phyloP scores from a whole-genome alignment of 1,139 yeast genomes.

The Blastobotrys indianensis region DNA sequence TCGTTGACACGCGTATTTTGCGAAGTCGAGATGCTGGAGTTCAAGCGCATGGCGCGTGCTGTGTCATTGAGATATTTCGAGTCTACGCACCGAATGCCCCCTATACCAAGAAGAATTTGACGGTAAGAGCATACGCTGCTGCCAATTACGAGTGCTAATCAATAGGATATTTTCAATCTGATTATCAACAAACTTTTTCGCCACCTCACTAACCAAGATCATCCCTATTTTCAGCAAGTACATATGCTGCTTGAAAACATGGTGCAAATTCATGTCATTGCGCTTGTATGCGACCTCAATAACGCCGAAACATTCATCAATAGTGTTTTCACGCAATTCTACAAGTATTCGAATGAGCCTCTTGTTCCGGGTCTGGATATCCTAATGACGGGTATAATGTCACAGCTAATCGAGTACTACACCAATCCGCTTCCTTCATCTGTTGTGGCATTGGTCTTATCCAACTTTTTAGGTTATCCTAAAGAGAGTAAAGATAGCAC shows the following conservation, averaged over 20 bases:
- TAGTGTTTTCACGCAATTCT: slow-evolving; percentile 56
- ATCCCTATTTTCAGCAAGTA: slow-evolving; percentile 62
- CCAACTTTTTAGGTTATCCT: slow-evolving; percentile 40
- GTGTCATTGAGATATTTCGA: slow-evolving; percentile 69
- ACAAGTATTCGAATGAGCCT: slow-evolving; percentile 41
- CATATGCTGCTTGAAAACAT: slow-evolving; percentile 61
- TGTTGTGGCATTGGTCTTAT: slow-evolving; percentile 57
- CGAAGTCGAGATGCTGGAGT: slow-evolving; percentile 63
- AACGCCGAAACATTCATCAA: slow-evolving; percentile 53
- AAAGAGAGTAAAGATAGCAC: slow-evolving; percentile 33
- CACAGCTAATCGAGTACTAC: slow-evolving; percentile 67
- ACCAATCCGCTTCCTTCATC: slow-evolving; percentile 59
- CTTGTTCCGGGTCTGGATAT: slow-evolving; percentile 41
- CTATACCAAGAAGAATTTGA: slow-evolving; percentile 56
- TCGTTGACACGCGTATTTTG: slow-evolving; percentile 54
- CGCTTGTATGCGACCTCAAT: slow-evolving; percentile 70
- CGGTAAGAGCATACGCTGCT: slow-evolving; percentile 33
- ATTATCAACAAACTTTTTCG: slow-evolving; percentile 56
- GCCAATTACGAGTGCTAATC: slow-evolving; percentile 1
- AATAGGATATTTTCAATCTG: slow-evolving; percentile 26
- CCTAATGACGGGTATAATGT: slow-evolving; percentile 59
- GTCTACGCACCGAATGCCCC: slow-evolving; percentile 92
- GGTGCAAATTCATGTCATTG: slow-evolving; percentile 75
- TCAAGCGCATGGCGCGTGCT: slow-evolving; percentile 65
- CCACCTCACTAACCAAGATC: slow-evolving; percentile 51